Percentiles rank a stretch among this genome's conserved stretches.
Evolutionary conservation across 805 yeast genomes (phyloP).

Genomic region (Saccharomycopsis vini): DNA sequence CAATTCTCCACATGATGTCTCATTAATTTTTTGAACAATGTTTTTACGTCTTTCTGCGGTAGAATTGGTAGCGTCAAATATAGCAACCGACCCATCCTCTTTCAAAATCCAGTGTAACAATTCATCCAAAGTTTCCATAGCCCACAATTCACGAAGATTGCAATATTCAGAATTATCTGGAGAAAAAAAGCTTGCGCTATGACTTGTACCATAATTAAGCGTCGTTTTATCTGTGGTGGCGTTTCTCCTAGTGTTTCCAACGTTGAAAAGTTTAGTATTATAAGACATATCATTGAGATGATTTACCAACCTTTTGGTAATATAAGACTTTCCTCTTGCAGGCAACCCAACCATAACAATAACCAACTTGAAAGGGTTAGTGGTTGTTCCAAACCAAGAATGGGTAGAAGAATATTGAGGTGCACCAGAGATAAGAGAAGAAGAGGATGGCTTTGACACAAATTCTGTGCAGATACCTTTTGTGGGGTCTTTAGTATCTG

Average conservation of each 20-base stretch:
- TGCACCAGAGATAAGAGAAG: no score
- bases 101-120: slow-evolving; percentile 69
- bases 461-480: no score
- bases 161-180: slow-evolving; percentile 65
- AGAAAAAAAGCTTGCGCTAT: slow-evolving; percentile 76
- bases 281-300: slow-evolving; percentile 93
- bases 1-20: slow-evolving; percentile 42
- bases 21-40: slow-evolving; percentile 28
- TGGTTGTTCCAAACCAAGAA: no score
- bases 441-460: no score
- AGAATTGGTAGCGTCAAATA: slow-evolving; percentile 78
- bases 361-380: slow-evolving; percentile 73
- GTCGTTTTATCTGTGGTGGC: slow-evolving; percentile 3
- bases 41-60: slow-evolving; percentile 55
- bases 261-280: slow-evolving; percentile 84
- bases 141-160: slow-evolving; percentile 84
- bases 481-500: no score
- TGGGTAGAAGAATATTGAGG: no score
- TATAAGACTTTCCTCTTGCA: slow-evolving; percentile 84
- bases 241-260: slow-evolving; percentile 83
- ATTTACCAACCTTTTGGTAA: slow-evolving; percentile 83
- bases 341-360: slow-evolving; percentile 86
- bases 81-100: slow-evolving; percentile 87
- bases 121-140: slow-evolving; percentile 84
- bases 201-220: slow-evolving; percentile 28